These are phyloP conservation scores for Saccharomyces hybrid DNA, from an alignment of 1,139 yeast genomes.

Conservation along the genomic window DNA sequence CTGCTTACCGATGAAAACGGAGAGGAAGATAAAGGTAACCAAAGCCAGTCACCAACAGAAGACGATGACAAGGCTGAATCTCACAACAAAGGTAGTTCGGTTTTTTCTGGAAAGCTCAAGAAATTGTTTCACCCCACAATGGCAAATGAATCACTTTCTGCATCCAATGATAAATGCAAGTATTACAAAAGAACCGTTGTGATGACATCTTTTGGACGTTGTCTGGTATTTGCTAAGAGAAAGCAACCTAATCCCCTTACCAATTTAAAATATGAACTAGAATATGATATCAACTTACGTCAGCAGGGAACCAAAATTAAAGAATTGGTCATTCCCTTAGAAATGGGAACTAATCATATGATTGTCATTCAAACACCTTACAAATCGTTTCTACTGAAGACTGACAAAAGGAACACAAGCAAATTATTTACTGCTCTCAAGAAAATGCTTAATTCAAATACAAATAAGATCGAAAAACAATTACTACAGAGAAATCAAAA, in stretches of 20 bases:
- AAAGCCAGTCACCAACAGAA: neutral
- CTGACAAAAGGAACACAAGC: constrained; percentile 12
- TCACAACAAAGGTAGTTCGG: constrained; percentile 12
- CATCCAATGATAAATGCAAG: constrained; percentile 16
- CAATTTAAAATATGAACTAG: constrained; percentile 16
- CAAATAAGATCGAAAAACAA: constrained; percentile 18
- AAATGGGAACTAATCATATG: constrained; percentile 9
- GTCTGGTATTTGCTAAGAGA: constrained; percentile 23
- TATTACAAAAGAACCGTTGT: constrained; percentile 18
- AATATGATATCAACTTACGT: constrained; percentile 24
- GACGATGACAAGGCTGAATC: constrained; percentile 1
- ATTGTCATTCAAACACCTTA: constrained; percentile 28
- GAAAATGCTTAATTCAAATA: constrained; percentile 14
- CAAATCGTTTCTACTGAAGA: constrained; percentile 24
- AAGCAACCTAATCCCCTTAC: constrained; percentile 11
- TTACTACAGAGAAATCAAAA: constrained; percentile 1
- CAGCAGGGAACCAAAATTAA: constrained; percentile 23
- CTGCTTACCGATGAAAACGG: neutral
- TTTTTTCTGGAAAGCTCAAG: constrained; percentile 23
- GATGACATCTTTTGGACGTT: constrained; percentile 28
- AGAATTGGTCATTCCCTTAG: constrained; percentile 18
- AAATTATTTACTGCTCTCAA: constrained; percentile 25
- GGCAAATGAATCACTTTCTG: constrained; percentile 11
- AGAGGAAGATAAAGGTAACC: constrained; percentile 7
- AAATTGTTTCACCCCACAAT: constrained; percentile 24